Base-by-base conservation (phyloP, 1,139 yeast genomes). In the Nadsonia starkeyi-henricii region DNA sequence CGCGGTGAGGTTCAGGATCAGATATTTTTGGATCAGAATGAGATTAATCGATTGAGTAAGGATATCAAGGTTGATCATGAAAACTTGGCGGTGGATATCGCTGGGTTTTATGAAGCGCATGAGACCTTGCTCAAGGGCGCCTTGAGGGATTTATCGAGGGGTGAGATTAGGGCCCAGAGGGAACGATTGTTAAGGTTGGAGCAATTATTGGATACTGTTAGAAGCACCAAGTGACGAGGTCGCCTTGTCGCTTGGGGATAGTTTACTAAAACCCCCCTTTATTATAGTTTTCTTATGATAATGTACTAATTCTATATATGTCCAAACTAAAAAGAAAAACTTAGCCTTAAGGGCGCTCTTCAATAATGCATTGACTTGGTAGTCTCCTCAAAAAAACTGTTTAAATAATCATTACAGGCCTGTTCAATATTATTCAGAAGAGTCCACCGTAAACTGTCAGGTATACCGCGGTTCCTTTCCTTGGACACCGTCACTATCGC, bases 341-440 rank as follows among this genome's bases (percentile, higher is more conserved):
- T 60, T 60, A 28, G 60, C 52, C 47, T 61, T 62, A 48, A 63
- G 53, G 15, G 60, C 53, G 2, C 63, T 55, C 48, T 62, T 60
- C 28, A 62, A 44, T 20, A 61, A 54, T 59, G 58, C 9, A 59
- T 57, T 39, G 57, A 59, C 45, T 57, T 55, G 21, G 61, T 57
- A 53, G 59, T 53, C 33, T 58, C 62, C 19, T 55, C 56, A 30
- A 63, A 48, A 26, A n/a, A n/a, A n/a, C 57, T 55, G 47, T 56
- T 58, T 55, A 61, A 48, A 50, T 61, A 63, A 43, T 63, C 62
- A 21, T 58, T 55, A 3, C 67, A 58, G 3, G 61, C 53, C 42
- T 65, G 63, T 36, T 63, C 68, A 44, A 65, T 46, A 41, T 53
- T 57, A 30, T 61, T 60, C 43, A 65, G n/a, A n/a, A n/a, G n/a